Evolutionary conservation across 148 eudicot species (phyloP), one percentile per base, ranked within the genome.

Genomic region (Chenopodium quinoa): DNA sequence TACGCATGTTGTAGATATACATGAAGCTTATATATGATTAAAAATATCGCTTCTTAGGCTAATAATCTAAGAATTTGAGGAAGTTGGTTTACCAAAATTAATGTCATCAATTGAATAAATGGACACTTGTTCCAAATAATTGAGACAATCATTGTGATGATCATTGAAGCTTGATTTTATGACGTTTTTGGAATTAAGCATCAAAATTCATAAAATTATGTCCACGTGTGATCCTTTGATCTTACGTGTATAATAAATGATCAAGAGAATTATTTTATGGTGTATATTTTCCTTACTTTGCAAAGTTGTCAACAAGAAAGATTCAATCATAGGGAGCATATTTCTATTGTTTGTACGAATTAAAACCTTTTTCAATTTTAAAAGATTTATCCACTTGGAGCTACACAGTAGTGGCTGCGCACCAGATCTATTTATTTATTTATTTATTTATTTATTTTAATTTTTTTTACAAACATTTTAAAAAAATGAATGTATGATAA

Each of bases 141-240:
- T 67, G 71, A 67, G 60, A 56, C 60, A 56, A 56, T 56, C 60
- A 16, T 56, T 13, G 17, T 12, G 16, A 13, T 56, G 17, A 67
- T 67, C 40, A 67, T 27, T 67, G 19, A 29, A 20, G 37, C 37
- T 17, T 66, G 13, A 66, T 66, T n/a, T 66, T 23, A 23, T 31
- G 34, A 40, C 44, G 12, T 23, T 67, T 27, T 29, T 2, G 34
- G 34, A 27, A 10, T 67, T 13, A 67, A 29, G 17, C 19, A 27
- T 25, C 13, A 16, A 1, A 67, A 11, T 27, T 67, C 37, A 27
- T 14, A 25, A 25, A 10, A 25, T 67, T 67, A 10, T 67, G 7
- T 67, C 71, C 71, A 67, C 71, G 71, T 67, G 71, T 67, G 19
- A 12, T 27, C 71, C 71, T 14, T 67, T 29, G 8, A 67, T 67